These are phyloP conservation scores for Trametes sanguinea DNA, from an alignment of 768 basidiomycete species.

Conservation along the genomic window DNA sequence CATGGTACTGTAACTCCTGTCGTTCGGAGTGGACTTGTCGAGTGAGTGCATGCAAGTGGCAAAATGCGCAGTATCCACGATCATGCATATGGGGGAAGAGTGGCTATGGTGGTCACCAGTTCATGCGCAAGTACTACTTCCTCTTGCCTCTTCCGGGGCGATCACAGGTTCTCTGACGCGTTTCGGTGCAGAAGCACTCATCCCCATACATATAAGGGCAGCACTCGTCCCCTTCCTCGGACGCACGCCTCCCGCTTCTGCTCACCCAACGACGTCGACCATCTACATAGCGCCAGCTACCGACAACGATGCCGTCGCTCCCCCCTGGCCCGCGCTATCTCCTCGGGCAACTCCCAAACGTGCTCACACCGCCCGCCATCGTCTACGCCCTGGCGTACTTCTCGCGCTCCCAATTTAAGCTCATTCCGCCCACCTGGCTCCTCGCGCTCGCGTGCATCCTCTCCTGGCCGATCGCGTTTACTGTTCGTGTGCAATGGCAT, in stretches of 20 bases:
- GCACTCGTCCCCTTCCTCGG: no score
- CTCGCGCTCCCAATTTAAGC: conserved; percentile 6
- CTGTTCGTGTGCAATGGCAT: conserved; percentile 11
- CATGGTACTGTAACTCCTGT: no score
- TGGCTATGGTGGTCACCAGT: no score
- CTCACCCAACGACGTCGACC: background rate
- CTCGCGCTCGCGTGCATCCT: conserved; percentile 16
- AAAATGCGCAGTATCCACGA: no score
- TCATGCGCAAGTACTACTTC: no score
- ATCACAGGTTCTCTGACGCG: no score
- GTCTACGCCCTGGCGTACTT: conserved; percentile 15
- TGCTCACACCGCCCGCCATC: conserved; percentile 20
- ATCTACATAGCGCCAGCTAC: background rate
- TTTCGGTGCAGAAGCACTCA: no score
- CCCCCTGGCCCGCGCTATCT: conserved; percentile 21
- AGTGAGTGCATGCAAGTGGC: no score
- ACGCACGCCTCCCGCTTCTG: background rate
- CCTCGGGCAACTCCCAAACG: conserved; percentile 28
- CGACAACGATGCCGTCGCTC: conserved; percentile 4
- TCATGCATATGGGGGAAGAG: no score
- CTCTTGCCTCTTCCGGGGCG: no score
- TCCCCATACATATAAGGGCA: no score
- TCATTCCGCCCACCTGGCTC: conserved; percentile 14
- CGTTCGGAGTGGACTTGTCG: no score
- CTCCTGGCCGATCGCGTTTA: conserved; percentile 25